A percentile compares a stretch with the other conserved stretches of the same genome.
These are phyloP conservation scores for Debaryomyces fabryi DNA, from an alignment of 1,139 yeast species.

Conservation along the genomic window DNA sequence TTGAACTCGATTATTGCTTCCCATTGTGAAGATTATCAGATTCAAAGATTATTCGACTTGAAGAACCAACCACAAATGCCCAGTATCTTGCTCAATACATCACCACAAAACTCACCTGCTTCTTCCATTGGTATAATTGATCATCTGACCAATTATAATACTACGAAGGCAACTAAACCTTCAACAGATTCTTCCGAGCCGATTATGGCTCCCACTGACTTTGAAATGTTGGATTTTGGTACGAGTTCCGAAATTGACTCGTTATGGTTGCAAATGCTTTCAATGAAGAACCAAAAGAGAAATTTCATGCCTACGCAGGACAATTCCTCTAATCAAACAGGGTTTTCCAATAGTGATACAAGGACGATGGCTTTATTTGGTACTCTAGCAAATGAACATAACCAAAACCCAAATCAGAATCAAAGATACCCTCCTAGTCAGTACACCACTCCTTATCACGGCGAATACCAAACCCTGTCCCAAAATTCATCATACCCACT, in stretches of 20 bases:
- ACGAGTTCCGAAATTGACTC: slow-evolving; percentile 39
- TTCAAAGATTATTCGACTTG: neutral
- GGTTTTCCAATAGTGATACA: neutral
- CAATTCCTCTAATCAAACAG: neutral
- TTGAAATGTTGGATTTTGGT: slow-evolving; percentile 18
- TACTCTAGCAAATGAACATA: neutral
- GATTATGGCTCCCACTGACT: neutral
- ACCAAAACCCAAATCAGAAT: neutral
- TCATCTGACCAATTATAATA: neutral
- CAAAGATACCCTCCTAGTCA: neutral
- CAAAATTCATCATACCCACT: neutral
- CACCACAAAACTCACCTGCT: neutral
- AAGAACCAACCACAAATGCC: neutral
- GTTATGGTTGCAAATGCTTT: slow-evolving; percentile 41
- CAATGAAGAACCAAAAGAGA: slow-evolving; percentile 21
- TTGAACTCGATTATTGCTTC: neutral
- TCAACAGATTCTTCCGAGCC: neutral
- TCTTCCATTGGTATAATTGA: neutral
- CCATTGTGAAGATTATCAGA: neutral
- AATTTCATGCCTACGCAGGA: neutral
- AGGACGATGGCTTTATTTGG: neutral
- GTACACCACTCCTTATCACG: neutral
- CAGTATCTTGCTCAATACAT: neutral
- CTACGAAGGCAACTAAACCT: neutral
- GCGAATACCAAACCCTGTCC: neutral